Conservation (phyloP, 495 filamentous ascomycete species). For the Tuber borchii region DNA sequence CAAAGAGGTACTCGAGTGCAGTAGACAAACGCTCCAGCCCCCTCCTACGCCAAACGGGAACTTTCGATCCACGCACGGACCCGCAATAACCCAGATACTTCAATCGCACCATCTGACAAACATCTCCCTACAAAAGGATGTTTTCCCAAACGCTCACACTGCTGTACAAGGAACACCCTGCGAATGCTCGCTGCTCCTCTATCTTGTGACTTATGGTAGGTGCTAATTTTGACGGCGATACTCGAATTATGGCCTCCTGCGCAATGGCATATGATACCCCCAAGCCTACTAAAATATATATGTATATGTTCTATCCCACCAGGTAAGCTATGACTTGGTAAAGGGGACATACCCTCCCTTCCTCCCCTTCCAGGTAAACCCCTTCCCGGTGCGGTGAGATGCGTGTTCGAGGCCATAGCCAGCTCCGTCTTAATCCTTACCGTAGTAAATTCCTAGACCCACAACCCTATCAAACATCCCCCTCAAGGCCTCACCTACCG, state of each 20-base stretch:
- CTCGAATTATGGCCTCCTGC: neutral
- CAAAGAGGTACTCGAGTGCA: no score
- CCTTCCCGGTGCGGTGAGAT: no score
- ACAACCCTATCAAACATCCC: no score
- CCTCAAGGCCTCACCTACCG: no score
- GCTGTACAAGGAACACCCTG: neutral
- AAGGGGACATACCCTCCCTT: no score
- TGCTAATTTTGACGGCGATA: neutral
- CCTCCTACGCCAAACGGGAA: neutral
- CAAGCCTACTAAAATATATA: no score
- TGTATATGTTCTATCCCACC: neutral
- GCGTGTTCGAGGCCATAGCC: no score
- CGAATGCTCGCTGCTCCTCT: neutral
- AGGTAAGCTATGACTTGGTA: neutral
- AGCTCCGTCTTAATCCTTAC: no score
- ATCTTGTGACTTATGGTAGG: neutral
- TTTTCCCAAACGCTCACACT: neutral
- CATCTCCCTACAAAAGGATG: neutral
- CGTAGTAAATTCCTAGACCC: no score
- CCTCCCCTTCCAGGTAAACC: no score
- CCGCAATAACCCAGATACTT: neutral
- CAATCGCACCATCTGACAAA: neutral
- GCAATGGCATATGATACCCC: neutral
- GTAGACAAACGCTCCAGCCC: no score
- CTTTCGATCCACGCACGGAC: neutral